Base-by-base conservation (phyloP, 2,329 filamentous ascomycete genomes). In the Fusarium armeniacum region DNA sequence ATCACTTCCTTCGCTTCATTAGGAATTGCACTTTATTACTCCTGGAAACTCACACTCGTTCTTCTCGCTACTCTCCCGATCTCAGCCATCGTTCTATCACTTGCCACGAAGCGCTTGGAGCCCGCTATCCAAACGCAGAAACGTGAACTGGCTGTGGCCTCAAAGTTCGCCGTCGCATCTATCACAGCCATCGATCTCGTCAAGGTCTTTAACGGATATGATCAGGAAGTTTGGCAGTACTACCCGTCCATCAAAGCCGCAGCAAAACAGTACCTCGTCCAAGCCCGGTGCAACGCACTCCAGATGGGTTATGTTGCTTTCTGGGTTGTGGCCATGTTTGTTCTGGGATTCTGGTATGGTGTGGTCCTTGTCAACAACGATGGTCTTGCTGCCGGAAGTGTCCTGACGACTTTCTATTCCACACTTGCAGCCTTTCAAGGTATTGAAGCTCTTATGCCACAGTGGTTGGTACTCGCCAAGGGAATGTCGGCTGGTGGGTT, bases 271-370 rank as follows among this genome's bases (percentile, higher is more conserved):
- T 97, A 93, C 70, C 80, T 89, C 13, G 81, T 86, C 18, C 92
- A 95, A 75, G 91, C 91, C 1, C 84, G 87, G 46, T 85, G 88
- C 18, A 92, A 89, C 69, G 89, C 92, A 1, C 76, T 89, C 5
- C 94, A 97, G 75, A 89, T 92, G 75, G 90, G 90, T 0, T 87
- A 91, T 49, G 85, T 93, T 53, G 90, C 91, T 47, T 87, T 97
- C 70, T 89, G 94, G 82, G 89, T 91, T 32, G 86, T 93, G 5
- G 85, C 84, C 3, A 89, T 98, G 77, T 98, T 98, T 70, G 90
- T 97, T 0, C 87, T 94, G 60, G 94, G 94, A 0, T 98, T 98
- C 75, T 97, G 93, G 88, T 97, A 94, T 72, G 94, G 94, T 0
- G 87, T 91, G 30, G 82, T 87, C 2, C 84, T 97, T 3, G 89